Evolutionary conservation across 331 rosid species (phyloP).

Genomic region (Rhamnella rubrinervis): DNA sequence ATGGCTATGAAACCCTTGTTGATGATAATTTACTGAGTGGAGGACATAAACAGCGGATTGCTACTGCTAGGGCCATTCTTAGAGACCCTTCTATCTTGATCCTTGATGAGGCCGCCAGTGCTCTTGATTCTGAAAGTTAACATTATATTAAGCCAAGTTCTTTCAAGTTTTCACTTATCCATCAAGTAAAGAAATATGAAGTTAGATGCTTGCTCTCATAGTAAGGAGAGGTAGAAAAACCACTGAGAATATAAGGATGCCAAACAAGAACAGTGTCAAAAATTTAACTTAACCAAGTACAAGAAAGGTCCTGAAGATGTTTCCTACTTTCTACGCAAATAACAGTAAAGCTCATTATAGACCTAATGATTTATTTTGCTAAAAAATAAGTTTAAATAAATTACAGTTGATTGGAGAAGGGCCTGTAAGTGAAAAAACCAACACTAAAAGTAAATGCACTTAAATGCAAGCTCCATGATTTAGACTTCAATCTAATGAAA

Average conservation of each 20-base stretch:
- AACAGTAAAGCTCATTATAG: too few species aligned
- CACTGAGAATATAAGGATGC: slow-evolving; percentile 4
- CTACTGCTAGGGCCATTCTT: slow-evolving; percentile 74
- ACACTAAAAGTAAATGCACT: too few species aligned
- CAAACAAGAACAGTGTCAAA: too few species aligned
- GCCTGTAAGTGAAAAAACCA: too few species aligned
- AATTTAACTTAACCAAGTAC: too few species aligned
- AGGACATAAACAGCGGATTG: slow-evolving; percentile 87
- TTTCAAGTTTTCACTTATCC: slow-evolving; percentile 11
- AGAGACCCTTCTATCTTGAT: slow-evolving; percentile 71
- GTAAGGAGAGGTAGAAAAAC: slow-evolving; percentile 22
- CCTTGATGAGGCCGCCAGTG: slow-evolving; percentile 84
- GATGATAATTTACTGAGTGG: slow-evolving; percentile 74
- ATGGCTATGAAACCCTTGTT: slow-evolving; percentile 68
- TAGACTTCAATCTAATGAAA: too few species aligned
- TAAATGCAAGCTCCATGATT: too few species aligned
- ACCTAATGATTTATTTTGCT: too few species aligned
- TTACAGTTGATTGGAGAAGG: too few species aligned
- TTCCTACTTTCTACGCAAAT: too few species aligned
- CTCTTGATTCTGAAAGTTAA: slow-evolving; percentile 75
- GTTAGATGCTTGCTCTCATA: slow-evolving; percentile 16
- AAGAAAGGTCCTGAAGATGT: too few species aligned
- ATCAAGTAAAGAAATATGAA: background rate
- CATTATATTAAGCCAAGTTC: slow-evolving; percentile 50
- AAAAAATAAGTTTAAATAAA: too few species aligned